Evolutionary conservation across 208 protist genomes (phyloP).

Genomic region (Leishmania major): DNA sequence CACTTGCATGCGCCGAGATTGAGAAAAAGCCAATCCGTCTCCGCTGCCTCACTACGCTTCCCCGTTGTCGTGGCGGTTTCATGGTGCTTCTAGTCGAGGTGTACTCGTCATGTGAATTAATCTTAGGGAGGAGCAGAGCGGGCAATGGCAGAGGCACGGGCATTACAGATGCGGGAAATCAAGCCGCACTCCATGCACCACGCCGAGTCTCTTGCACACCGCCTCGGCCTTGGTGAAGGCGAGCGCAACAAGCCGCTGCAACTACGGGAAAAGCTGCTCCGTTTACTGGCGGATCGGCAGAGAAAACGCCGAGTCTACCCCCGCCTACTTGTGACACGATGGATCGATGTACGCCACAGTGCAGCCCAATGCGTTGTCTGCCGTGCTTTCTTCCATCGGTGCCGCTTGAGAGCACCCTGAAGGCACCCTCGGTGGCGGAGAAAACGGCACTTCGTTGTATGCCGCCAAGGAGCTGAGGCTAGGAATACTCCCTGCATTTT

Average conservation of each 20-base stretch:
- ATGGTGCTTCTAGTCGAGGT: not conserved
- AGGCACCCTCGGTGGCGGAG: not conserved
- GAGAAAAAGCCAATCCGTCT: not conserved
- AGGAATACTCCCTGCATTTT: not conserved
- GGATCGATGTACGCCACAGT: conserved; percentile 8
- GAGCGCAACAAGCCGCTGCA: not conserved
- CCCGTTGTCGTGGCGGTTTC: not conserved
- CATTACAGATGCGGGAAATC: too few relatives aligned
- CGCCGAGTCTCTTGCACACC: not conserved
- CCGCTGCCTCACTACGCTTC: too few relatives aligned
- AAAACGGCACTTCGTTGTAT: not conserved
- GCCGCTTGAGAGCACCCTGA: not conserved
- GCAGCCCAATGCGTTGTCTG: not conserved
- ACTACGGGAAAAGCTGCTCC: not conserved
- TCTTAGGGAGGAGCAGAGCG: not conserved
- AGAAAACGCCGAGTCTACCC: not conserved
- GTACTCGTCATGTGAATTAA: not conserved
- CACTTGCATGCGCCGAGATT: not conserved
- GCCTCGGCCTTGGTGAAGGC: too few relatives aligned
- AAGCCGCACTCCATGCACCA: too few relatives aligned
- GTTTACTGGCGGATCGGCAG: not conserved
- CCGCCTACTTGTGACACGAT: not conserved
- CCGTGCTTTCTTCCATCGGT: not conserved
- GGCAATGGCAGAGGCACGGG: not conserved
- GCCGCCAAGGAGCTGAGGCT: not conserved